Conservation (phyloP, 176 grass and related monocot species). For the Zea mays region Zm-B73-REFERENCE-NAM-5.0 NC_050100.1:82769501-82770000, state of each 20-base stretch:
- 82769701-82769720: conserved; percentile 96
- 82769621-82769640: conserved; percentile 72
- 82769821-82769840: conserved; percentile 79
- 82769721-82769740: conserved; percentile 83
- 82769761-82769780: conserved; percentile 76
- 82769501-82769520: conserved; percentile 80
- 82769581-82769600: conserved; percentile 61
- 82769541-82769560: conserved; percentile 43
- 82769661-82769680: conserved; percentile 95
- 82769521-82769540: conserved; percentile 66
- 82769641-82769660: conserved; percentile 94
- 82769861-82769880: conserved; percentile 1
- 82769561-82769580: conserved; percentile 48
- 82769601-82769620: conserved; percentile 49
- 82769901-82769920: neutral
- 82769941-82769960: neutral
- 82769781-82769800: conserved; percentile 82
- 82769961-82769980: conserved; percentile 16
- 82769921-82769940: neutral
- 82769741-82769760: conserved; percentile 74
- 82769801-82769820: conserved; percentile 66
- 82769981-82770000: neutral
- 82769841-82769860: conserved; percentile 52
- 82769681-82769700: conserved; percentile 92
- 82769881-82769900: neutral